Evolutionary conservation across 2,329 filamentous ascomycete genomes (phyloP).

Genomic region (Fusarium albidum): DNA sequence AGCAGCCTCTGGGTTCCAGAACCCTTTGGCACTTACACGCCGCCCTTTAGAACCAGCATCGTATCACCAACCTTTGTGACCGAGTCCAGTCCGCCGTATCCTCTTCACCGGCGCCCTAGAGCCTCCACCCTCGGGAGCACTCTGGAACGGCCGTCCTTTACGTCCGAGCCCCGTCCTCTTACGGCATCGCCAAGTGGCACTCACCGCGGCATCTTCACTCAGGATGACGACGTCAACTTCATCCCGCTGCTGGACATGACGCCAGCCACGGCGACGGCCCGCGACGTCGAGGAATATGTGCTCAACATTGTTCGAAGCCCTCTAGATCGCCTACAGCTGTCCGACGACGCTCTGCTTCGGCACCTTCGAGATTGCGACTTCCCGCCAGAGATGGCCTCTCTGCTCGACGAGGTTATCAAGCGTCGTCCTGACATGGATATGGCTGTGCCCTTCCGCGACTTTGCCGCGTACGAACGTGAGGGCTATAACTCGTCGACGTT

Average conservation of each 20-base stretch:
- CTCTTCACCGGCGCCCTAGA: conserved; percentile 32
- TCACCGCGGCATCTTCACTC: conserved; percentile 27
- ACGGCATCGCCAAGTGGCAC: conserved; percentile 35
- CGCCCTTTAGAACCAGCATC: conserved; percentile 39
- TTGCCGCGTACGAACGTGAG: conserved; percentile 48
- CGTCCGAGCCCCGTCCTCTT: conserved; percentile 33
- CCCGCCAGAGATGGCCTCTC: conserved; percentile 47
- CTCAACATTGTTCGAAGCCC: conserved; percentile 23
- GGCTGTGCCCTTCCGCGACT: conserved; percentile 42
- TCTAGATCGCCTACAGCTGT: conserved; percentile 43
- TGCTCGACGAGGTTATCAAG: conserved; percentile 48
- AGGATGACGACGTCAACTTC: conserved; percentile 44
- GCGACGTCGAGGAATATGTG: conserved; percentile 27
- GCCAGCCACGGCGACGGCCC: background rate
- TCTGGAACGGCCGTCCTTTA: conserved; percentile 36
- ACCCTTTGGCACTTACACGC: conserved; percentile 33
- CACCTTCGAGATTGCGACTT: conserved; percentile 53
- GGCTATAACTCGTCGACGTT: conserved; percentile 59
- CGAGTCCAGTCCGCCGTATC: conserved; percentile 17
- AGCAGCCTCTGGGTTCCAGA: too few species aligned
- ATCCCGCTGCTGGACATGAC: conserved; percentile 42
- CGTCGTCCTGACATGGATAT: conserved; percentile 45
- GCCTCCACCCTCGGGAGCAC: conserved; percentile 43
- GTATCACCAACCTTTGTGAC: conserved; percentile 34
- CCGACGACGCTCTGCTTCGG: conserved; percentile 52